Evolutionary conservation across 1,284 basidiomycete species (phyloP).

Genomic region (Tausonia pullulans): DNA sequence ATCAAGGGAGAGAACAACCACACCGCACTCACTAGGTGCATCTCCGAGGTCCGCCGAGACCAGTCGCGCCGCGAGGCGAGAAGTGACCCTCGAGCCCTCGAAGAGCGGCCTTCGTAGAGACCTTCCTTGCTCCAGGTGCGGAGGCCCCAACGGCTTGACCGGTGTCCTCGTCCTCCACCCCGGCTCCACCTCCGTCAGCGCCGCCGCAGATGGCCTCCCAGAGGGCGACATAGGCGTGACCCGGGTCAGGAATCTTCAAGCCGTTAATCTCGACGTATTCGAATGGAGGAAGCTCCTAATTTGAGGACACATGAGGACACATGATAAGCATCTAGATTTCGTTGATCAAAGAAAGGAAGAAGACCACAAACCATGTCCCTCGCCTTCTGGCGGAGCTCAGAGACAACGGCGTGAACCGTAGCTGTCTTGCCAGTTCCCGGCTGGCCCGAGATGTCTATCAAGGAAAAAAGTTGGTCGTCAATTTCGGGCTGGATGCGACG

Average conservation of each 20-base stretch:
- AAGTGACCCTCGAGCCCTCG: constrained; percentile 35
- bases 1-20: not conserved
- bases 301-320: no score
- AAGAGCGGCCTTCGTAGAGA: constrained; percentile 32
- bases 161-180: not conserved
- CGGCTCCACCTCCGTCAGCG: not conserved
- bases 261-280: constrained; percentile 98
- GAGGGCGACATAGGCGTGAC: constrained; percentile 69
- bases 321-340: not conserved
- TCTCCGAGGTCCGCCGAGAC: constrained; percentile 31
- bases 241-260: constrained; percentile 70
- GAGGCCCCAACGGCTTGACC: not conserved
- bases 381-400: constrained; percentile 77
- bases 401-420: constrained; percentile 83
- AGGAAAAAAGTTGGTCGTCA: not conserved
- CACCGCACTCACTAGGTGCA: constrained; percentile 33
- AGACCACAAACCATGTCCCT: constrained; percentile 41
- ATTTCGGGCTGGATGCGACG: not conserved
- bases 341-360: not conserved
- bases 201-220: constrained; percentile 60
- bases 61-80: not conserved
- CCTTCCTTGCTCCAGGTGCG: not conserved
- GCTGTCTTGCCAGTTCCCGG: constrained; percentile 98
- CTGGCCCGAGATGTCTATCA: constrained; percentile 83
- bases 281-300: constrained; percentile 79